Evolutionary conservation across 2,329 filamentous ascomycete genomes (phyloP).

Genomic region (Exophiala mesophila): DNA sequence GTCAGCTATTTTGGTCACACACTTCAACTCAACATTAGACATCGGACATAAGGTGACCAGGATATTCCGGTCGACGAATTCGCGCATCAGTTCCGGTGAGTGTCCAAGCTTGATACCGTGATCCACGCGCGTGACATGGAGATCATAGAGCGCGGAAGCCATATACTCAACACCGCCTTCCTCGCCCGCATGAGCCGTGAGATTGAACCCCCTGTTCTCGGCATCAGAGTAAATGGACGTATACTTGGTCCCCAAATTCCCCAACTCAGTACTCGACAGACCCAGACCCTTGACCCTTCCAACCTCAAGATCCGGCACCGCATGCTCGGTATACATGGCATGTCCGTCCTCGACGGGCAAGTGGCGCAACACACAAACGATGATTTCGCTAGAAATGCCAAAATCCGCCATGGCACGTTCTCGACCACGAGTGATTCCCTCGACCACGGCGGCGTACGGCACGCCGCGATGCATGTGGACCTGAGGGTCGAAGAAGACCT

Average conservation of each 20-base stretch:
- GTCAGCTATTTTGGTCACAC: slow-evolving; percentile 48
- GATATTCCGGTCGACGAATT: slow-evolving; percentile 53
- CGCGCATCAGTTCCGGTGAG: slow-evolving; percentile 54
- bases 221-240: slow-evolving; percentile 56
- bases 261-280: slow-evolving; percentile 59
- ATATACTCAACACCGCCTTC: slow-evolving; percentile 68
- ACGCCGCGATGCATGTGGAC: slow-evolving; percentile 65
- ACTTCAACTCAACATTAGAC: slow-evolving; percentile 64
- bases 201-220: slow-evolving; percentile 47
- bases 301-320: slow-evolving; percentile 37
- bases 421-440: slow-evolving; percentile 59
- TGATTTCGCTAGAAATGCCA: slow-evolving; percentile 60
- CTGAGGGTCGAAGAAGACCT: slow-evolving; percentile 79
- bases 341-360: slow-evolving; percentile 18
- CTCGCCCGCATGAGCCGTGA: slow-evolving; percentile 73
- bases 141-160: slow-evolving; percentile 55
- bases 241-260: slow-evolving; percentile 56
- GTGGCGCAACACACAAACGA: slow-evolving; percentile 64
- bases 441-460: slow-evolving; percentile 57
- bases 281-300: slow-evolving; percentile 60
- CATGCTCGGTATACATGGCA: slow-evolving; percentile 17
- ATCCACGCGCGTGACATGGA: slow-evolving; percentile 65
- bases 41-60: slow-evolving; percentile 69
- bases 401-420: slow-evolving; percentile 56
- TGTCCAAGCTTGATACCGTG: slow-evolving; percentile 65